Base-by-base conservation (phyloP, 805 yeast species). In the Candida saitoana region DNA sequence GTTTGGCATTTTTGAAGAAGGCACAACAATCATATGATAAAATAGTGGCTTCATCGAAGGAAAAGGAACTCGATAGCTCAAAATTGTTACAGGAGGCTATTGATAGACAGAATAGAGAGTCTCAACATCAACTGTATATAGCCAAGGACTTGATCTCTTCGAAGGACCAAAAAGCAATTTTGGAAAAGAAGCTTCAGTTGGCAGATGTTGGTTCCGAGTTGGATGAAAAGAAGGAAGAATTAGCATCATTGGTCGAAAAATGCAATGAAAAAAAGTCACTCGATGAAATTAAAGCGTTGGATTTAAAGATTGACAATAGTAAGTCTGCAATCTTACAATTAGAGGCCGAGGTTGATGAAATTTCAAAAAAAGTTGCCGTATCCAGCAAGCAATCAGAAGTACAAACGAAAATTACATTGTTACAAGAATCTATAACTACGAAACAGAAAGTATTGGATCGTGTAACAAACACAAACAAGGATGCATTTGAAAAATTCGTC, bases 371-470 rank as follows among this genome's bases (percentile, higher is more conserved):
- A 16, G 65, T 86, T 11, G 54, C 76, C 3, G 60, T 65, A 12
- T 71, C 76, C 3, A 82, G 77, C 49, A 72, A 74, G 50, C 83
- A 78, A 52, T 67, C 84, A 1, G 89, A 81, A 38, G 51, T 71
- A 2, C 66, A 76, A 46, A 83, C 87, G 0, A 79, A 76, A 47
- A 52, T 79, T 3, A 65, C 72, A 0, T 52, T 80, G 14, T 48
- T 76, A 24, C 53, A 56, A 16, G 79, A 75, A 24, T 69, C 75
- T 8, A 49, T 57, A 2, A 52, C 44, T 1, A 53, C 62, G 30
- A 69, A 65, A 36, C 49, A 52, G 11, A 49, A 48, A 3, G 62
- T 65, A 1, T 38, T 68, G 5, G 41, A 53, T 0, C 59, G 63
- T 12, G 46, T 71, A 4, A 36, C 60, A 1, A 53, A 51, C 0